Percentiles rank a stretch among this genome's conserved stretches.
Conservation (phyloP, 2,329 filamentous ascomycete species). For the Lecanosticta acicola region DNA sequence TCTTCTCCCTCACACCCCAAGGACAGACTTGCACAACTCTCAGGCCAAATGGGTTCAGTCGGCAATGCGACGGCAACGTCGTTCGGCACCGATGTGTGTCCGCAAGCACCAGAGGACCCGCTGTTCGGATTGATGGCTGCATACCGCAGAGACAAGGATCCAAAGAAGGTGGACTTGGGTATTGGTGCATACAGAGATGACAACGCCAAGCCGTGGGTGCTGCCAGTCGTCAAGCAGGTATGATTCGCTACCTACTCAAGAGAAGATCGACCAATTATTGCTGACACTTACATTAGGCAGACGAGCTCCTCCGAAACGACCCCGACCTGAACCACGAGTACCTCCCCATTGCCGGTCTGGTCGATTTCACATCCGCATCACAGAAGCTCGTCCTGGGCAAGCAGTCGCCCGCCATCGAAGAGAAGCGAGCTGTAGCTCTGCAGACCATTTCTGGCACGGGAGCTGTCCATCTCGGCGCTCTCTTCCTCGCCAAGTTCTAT, state of each 20-base stretch:
- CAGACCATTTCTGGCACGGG: constrained; percentile 98
- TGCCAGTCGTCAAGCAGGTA: constrained; percentile 96
- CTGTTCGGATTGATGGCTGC: constrained; percentile 89
- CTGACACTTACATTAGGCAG: constrained; percentile 57
- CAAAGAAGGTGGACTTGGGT: constrained; percentile 88
- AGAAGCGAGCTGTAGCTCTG: constrained; percentile 74
- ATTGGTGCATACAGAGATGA: constrained; percentile 93
- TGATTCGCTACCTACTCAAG: no score
- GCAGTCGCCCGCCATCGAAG: constrained; percentile 72
- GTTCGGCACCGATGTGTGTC: constrained; percentile 25
- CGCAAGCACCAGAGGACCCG: constrained; percentile 76
- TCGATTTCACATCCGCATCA: constrained; percentile 79
- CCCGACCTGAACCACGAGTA: constrained; percentile 96
- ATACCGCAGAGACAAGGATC: constrained; percentile 69
- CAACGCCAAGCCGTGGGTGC: constrained; percentile 92
- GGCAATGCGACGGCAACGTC: constrained; percentile 17
- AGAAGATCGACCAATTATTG: no score
- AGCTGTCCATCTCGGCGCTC: constrained; percentile 84
- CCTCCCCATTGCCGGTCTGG: constrained; percentile 85
- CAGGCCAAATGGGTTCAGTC: constrained; percentile 22
- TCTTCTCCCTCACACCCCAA: background rate
- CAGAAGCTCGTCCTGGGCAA: constrained; percentile 81
- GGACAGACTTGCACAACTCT: constrained; percentile 25
- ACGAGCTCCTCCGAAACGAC: constrained; percentile 81
- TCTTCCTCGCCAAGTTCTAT: constrained; percentile 94